phyloP scores from a whole-genome alignment of 1,139 yeast species.

The Yamadazyma friedrichii region DNA sequence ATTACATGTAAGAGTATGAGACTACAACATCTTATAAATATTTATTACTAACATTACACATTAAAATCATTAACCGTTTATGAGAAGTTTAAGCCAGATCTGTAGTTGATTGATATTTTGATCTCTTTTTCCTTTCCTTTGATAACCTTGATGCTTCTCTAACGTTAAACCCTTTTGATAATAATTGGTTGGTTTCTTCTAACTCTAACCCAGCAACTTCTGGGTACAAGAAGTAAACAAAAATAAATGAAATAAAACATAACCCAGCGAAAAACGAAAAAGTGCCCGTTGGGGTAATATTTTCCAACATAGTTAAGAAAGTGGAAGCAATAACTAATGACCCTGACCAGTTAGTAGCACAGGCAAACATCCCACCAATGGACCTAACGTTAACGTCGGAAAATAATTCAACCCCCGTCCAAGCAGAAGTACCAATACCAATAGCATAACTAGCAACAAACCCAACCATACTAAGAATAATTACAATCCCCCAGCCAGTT shows the following conservation, averaged over 20 bases:
- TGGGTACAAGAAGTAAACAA: conserved; percentile 83
- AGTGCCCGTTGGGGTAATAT: conserved; percentile 93
- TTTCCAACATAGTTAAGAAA: conserved; percentile 88
- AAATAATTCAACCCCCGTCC: conserved; percentile 96
- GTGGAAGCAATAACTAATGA: conserved; percentile 88
- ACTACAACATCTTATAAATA: no score
- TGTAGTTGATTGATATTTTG: conserved; percentile 10
- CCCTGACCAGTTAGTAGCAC: conserved; percentile 97
- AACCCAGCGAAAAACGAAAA: conserved; percentile 87
- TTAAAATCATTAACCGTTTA: background rate
- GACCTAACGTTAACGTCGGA: conserved; percentile 89
- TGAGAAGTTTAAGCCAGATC: background rate
- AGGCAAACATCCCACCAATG: conserved; percentile 84
- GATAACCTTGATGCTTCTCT: conserved; percentile 66
- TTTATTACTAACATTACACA: background rate
- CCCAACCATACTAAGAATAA: conserved; percentile 79
- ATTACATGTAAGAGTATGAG: no score
- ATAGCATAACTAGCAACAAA: conserved; percentile 89
- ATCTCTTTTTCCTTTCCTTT: conserved; percentile 35
- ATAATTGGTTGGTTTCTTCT: conserved; percentile 82
- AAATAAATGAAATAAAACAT: conserved; percentile 65
- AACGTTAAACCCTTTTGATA: conserved; percentile 82
- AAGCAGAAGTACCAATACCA: conserved; percentile 95
- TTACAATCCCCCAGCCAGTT: conserved; percentile 82
- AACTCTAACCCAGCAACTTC: conserved; percentile 87